Conservation (phyloP, 2,329 filamentous ascomycete species). For the Penicillium sp. region DNA sequence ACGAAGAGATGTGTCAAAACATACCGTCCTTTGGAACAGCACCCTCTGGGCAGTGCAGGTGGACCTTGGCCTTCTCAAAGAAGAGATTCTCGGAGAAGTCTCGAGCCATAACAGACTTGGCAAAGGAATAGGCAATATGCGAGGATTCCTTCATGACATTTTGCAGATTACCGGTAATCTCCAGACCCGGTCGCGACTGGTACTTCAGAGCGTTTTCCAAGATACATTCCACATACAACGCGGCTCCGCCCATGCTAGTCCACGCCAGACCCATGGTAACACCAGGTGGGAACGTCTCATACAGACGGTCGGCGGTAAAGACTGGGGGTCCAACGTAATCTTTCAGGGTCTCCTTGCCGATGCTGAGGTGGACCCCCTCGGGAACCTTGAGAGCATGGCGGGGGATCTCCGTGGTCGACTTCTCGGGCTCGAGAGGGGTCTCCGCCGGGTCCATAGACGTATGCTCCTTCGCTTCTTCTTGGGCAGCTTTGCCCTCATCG, state of each 20-base stretch:
- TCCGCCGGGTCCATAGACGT: constrained; percentile 66
- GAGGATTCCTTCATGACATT: constrained; percentile 98
- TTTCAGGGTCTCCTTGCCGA: constrained; percentile 86
- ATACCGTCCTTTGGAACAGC: constrained; percentile 88
- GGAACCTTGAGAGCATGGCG: constrained; percentile 81
- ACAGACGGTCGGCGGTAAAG: constrained; percentile 93
- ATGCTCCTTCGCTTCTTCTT: constrained; percentile 64
- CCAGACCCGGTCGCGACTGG: constrained; percentile 74
- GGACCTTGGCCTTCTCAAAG: constrained; percentile 93
- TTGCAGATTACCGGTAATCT: constrained; percentile 94
- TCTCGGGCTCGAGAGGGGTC: constrained; percentile 53
- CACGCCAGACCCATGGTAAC: constrained; percentile 98
- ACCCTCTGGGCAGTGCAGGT: constrained; percentile 94
- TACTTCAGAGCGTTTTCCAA: constrained; percentile 78
- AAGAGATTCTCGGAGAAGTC: constrained; percentile 89
- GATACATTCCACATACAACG: constrained; percentile 96
- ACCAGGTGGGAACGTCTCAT: constrained; percentile 89
- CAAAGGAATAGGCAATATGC: constrained; percentile 91
- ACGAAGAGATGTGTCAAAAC: constrained; percentile 19
- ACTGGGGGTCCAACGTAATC: constrained; percentile 96
- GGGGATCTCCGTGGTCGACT: constrained; percentile 59
- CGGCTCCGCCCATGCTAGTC: constrained; percentile 95
- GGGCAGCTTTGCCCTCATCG: constrained; percentile 78
- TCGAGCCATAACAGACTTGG: constrained; percentile 83
- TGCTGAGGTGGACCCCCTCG: constrained; percentile 80